These are phyloP conservation scores for Ambrosiella beaveri DNA, from an alignment of 2,329 filamentous ascomycete species.

Conservation along the genomic window DNA sequence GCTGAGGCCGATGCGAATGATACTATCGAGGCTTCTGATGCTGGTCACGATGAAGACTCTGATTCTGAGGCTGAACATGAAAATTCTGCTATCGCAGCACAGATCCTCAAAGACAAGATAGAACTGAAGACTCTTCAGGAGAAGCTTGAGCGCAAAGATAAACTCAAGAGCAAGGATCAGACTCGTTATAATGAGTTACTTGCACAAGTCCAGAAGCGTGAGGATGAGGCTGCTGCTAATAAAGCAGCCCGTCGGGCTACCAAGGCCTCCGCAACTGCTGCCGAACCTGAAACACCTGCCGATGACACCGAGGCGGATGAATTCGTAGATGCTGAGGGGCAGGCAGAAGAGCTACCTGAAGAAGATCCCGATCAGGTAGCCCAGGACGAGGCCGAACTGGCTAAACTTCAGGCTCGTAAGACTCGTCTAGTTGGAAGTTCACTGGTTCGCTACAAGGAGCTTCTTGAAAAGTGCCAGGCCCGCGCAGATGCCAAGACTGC, in stretches of 20 bases:
- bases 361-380: conserved; percentile 15
- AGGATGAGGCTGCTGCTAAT: conserved; percentile 16
- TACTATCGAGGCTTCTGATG: not conserved
- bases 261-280: conserved; percentile 11
- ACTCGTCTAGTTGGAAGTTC: not conserved
- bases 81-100: not conserved
- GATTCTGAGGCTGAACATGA: conserved; percentile 4
- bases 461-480: conserved; percentile 4
- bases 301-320: conserved; percentile 3
- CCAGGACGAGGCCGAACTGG: conserved; percentile 22
- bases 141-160: conserved; percentile 2
- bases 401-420: conserved; percentile 20
- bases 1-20: not conserved
- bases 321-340: conserved; percentile 7
- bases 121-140: conserved; percentile 8
- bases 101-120: conserved; percentile 4
- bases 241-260: conserved; percentile 21
- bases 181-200: conserved; percentile 9
- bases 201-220: conserved; percentile 2
- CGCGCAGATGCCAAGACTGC: conserved; percentile 16
- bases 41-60: not conserved
- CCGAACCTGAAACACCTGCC: not conserved
- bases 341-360: not conserved
- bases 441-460: conserved; percentile 3
- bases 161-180: conserved; percentile 1